Evolutionary conservation across 768 basidiomycete species (phyloP).

Genomic region (Lactarius sanguifluus): DNA sequence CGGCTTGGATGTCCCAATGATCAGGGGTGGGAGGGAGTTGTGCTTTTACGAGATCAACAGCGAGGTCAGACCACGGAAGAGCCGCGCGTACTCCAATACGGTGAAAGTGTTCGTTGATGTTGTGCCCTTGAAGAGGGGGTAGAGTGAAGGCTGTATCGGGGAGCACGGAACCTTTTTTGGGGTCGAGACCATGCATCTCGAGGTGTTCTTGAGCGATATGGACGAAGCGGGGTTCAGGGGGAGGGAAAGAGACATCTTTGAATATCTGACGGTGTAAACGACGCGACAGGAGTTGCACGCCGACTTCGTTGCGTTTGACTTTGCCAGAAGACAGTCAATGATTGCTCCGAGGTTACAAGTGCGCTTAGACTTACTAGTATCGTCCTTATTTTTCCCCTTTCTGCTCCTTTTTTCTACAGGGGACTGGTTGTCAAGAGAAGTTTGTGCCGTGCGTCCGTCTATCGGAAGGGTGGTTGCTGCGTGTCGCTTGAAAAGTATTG

Average conservation of each 20-base stretch:
- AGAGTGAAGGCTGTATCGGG: conserved; percentile 78
- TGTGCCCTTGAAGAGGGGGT: conserved; percentile 77
- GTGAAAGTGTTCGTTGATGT: conserved; percentile 88
- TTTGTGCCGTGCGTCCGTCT: conserved; percentile 2
- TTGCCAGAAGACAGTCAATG: conserved; percentile 29
- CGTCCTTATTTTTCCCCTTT: conserved; percentile 3
- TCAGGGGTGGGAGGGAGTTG: conserved; percentile 62
- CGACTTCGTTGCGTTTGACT: conserved; percentile 78
- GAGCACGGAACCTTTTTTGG: conserved; percentile 75
- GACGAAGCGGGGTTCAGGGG: conserved; percentile 58
- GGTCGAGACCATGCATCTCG: conserved; percentile 75
- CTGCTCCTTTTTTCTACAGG: conserved; percentile 15
- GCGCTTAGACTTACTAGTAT: conserved; percentile 3
- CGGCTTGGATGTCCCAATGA: conserved; percentile 57
- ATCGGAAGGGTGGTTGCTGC: conserved; percentile 7
- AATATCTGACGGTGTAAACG: conserved; percentile 84
- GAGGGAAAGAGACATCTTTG: conserved; percentile 59
- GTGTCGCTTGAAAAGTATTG: not conserved
- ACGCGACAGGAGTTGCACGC: conserved; percentile 90
- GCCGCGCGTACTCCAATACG: conserved; percentile 66
- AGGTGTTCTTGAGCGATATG: conserved; percentile 83
- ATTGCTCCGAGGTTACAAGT: not conserved
- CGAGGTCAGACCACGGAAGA: conserved; percentile 75
- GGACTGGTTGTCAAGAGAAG: not conserved
- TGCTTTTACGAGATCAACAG: conserved; percentile 53